A percentile compares a stretch with the other conserved stretches of the same genome.
Evolutionary conservation across 257 asterid species (phyloP).

Genomic region (Thymus quinquecostatus): DNA sequence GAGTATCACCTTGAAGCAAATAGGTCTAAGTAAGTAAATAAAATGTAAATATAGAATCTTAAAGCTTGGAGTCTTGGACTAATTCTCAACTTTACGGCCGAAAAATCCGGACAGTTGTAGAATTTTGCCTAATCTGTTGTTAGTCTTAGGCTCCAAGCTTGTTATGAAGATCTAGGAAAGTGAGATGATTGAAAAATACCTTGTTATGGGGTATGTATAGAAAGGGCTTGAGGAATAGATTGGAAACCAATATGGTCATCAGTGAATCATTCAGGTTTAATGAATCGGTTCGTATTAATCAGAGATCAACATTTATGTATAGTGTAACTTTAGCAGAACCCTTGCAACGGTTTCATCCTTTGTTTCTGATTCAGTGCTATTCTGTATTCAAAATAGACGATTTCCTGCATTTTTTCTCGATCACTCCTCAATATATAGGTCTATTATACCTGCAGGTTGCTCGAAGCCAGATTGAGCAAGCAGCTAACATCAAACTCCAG

Average conservation of each 20-base stretch:
- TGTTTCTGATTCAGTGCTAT: neutral
- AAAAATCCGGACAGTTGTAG: neutral
- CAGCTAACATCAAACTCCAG: slow-evolving; percentile 49
- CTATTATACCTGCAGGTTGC: slow-evolving; percentile 59
- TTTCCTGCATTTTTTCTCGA: neutral
- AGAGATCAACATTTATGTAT: no score
- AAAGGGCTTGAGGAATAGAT: neutral
- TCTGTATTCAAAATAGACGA: neutral
- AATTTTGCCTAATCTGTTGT: neutral
- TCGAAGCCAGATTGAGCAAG: slow-evolving; percentile 58
- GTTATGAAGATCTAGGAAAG: slow-evolving; percentile 1
- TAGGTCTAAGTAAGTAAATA: neutral
- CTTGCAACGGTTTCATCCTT: no score
- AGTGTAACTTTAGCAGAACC: no score
- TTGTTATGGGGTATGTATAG: neutral
- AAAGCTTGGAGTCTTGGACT: neutral
- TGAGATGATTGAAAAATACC: neutral
- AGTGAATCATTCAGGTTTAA: no score
- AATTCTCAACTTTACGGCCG: neutral
- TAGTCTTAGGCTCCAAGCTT: neutral
- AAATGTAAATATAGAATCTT: neutral
- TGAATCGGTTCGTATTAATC: no score
- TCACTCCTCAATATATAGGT: neutral
- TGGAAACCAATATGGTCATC: no score
- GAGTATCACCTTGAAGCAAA: neutral